These are phyloP conservation scores for Ajuga reptans DNA, from an alignment of 305 asterid genomes.

Conservation along the genomic window DNA sequence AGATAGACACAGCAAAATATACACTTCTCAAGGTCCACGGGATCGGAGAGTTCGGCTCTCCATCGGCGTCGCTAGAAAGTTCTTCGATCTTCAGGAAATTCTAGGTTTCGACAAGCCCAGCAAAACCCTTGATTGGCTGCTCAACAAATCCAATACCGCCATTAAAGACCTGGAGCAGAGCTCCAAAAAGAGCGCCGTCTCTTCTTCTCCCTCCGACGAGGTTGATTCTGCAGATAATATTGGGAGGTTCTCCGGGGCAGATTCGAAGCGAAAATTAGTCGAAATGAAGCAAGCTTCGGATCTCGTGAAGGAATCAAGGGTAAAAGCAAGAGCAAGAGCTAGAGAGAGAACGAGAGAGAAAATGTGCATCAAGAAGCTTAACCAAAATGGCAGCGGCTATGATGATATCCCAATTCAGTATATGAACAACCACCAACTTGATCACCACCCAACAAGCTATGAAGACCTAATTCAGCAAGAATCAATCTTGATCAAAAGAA, in stretches of 20 bases:
- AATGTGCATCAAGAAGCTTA: conserved; percentile 34
- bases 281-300: neutral
- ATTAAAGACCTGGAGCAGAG: conserved; percentile 34
- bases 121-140: conserved; percentile 80
- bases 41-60: conserved; percentile 72
- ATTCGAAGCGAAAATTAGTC: conserved; percentile 16
- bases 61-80: conserved; percentile 56
- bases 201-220: conserved; percentile 28
- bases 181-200: neutral
- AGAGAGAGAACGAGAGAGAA: conserved; percentile 71
- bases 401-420: conserved; percentile 8
- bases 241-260: neutral
- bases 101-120: conserved; percentile 79
- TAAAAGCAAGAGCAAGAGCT: conserved; percentile 71
- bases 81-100: conserved; percentile 75
- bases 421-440: conserved; percentile 23
- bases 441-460: neutral
- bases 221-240: conserved; percentile 1
- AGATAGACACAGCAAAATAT: conserved; percentile 68
- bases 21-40: conserved; percentile 62
- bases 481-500: conserved; percentile 27
- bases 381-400: neutral
- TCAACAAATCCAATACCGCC: conserved; percentile 51
- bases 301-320: conserved; percentile 49
- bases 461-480: conserved; percentile 33